phyloP scores from a whole-genome alignment of 345 rosid species.

The Noccaea caerulescens region DNA sequence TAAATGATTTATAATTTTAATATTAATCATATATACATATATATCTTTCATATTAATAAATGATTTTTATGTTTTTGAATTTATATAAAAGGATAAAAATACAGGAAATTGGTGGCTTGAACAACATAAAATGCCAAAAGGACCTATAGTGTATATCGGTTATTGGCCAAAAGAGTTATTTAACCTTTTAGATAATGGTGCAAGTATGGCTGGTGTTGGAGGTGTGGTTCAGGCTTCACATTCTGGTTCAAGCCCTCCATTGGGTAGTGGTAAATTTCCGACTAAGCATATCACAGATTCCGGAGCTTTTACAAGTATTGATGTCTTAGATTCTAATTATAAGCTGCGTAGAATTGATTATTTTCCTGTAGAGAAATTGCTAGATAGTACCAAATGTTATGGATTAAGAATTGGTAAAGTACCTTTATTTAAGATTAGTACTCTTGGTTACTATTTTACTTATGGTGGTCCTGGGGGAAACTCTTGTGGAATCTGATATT shows the following conservation, averaged over 20 bases:
- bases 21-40: background rate
- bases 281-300: too few relatives aligned
- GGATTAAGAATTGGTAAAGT: too few relatives aligned
- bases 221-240: too few relatives aligned
- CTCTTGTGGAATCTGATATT: background rate
- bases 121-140: background rate
- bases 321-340: too few relatives aligned
- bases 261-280: too few relatives aligned
- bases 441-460: too few relatives aligned
- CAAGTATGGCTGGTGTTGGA: too few relatives aligned
- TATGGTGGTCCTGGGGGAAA: background rate
- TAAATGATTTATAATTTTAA: background rate
- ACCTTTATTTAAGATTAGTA: too few relatives aligned
- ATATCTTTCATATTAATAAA: background rate
- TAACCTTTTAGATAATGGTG: background rate
- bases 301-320: too few relatives aligned
- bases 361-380: background rate
- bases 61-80: background rate
- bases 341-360: background rate
- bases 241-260: too few relatives aligned
- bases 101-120: conserved; percentile 20
- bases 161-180: conserved; percentile 26
- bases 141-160: background rate
- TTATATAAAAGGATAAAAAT: background rate
- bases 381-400: too few relatives aligned